Conservation (phyloP, 2,329 filamentous ascomycete species). For the Sclerotinia borealis region DNA sequence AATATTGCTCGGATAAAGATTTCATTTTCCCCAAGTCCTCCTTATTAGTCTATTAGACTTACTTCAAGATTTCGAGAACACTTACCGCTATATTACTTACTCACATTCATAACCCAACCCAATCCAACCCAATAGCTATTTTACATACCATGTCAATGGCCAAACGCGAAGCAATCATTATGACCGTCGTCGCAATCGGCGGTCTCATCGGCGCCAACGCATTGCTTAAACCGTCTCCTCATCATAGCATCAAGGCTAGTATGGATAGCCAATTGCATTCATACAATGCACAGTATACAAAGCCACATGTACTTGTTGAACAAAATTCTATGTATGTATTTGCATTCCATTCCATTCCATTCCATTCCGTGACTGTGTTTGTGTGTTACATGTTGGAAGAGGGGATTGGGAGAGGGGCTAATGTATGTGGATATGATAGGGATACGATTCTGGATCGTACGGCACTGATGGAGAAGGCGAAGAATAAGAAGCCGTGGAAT, state of each 20-base stretch:
- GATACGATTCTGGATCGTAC: constrained; percentile 19
- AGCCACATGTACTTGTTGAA: background rate
- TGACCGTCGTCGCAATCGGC: background rate
- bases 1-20: too few species aligned
- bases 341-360: background rate
- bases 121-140: background rate
- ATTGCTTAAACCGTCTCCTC: background rate
- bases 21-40: background rate
- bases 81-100: background rate
- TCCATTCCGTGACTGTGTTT: too few species aligned
- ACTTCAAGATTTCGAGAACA: background rate
- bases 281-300: constrained; percentile 2
- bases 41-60: background rate
- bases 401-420: background rate
- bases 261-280: constrained; percentile 5
- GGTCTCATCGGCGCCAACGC: constrained; percentile 10
- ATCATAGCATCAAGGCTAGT: constrained; percentile 2
- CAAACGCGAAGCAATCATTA: constrained; percentile 6
- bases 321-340: constrained; percentile 12
- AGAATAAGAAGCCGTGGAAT: constrained; percentile 16
- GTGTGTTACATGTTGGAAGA: too few species aligned
- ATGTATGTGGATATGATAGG: background rate
- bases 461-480: constrained; percentile 14
- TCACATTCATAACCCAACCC: background rate
- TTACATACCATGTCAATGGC: background rate